Evolutionary conservation across 257 asterid species (phyloP), one percentile per base, ranked within the genome.

Genomic region (Scutellaria minor): DNA sequence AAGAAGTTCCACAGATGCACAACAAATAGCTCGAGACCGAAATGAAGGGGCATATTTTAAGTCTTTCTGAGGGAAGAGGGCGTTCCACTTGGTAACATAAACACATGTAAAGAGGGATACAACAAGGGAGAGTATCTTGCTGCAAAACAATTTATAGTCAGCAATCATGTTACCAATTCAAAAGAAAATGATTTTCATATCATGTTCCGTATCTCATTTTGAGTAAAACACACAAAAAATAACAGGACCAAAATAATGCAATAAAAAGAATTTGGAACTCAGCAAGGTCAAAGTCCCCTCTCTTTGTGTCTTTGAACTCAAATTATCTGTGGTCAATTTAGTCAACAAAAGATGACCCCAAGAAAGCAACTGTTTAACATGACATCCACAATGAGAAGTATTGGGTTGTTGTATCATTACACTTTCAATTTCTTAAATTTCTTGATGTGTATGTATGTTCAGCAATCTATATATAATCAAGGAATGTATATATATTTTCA

Each of bases 1-100:
- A 78, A 93, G 97, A 79, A 93, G 87, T 78, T 85, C 96, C 83
- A 89, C 10, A 45, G 96, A 83, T 46, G 94, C 88, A 85, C 96
- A 89, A n/a, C 66, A 59, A 61, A 91, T 83, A 64, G 86, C 88
- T 64, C 83, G 88, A 56, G 96, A 85, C 35, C 81, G 85, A 75
- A 91, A 85, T 67, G 96, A 86, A 66, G 97, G 98, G 37, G 89
- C 83, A 66, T 58, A 73, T 64, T 72, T 79, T 71, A 91, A 75
- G 59, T 79, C 83, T 72, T 77, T 86, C 66, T 72, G 81, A 70
- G 85, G 88, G 79, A 93, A 83, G 75, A 85, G 52, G 45, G 77
- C 75, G 72, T 85, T 86, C 96, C 98, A 93, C 76, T 89, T 93
- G 74, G 81, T 46, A 77, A 89, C 85, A 55, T 84, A 91, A 51